A percentile compares a stretch with the other conserved stretches of the same genome.
Evolutionary conservation across 139 green algal species (phyloP).

Genomic region (Coccomyxa sp.): DNA sequence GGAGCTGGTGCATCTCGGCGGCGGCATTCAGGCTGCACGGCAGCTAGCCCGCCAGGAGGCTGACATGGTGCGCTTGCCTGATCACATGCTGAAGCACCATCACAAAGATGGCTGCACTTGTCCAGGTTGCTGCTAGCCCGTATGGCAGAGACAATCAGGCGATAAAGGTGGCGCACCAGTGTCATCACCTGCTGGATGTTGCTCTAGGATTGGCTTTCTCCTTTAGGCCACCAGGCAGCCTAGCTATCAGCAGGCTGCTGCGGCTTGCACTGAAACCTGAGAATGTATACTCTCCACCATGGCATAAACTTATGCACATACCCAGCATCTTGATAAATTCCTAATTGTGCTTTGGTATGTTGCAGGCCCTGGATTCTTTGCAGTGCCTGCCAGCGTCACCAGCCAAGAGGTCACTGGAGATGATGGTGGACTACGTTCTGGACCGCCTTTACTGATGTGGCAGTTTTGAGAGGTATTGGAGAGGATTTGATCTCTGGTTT

Average conservation of each 20-base stretch:
- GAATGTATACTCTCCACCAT: not conserved
- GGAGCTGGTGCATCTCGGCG: slow-evolving; percentile 68
- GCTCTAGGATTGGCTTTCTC: not conserved
- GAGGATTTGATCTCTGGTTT: no score
- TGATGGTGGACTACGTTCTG: slow-evolving; percentile 96
- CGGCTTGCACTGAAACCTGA: not conserved
- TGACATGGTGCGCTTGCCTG: slow-evolving; percentile 27
- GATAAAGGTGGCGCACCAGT: not conserved
- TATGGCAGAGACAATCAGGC: not conserved
- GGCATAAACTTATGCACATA: not conserved
- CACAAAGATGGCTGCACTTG: not conserved
- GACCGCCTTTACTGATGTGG: slow-evolving; percentile 79
- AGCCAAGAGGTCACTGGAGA: slow-evolving; percentile 72
- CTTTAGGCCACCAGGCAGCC: not conserved
- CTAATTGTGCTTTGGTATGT: not conserved
- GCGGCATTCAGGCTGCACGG: slow-evolving; percentile 54
- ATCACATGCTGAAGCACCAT: not conserved
- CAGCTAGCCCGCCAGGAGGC: slow-evolving; percentile 70
- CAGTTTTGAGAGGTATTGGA: not conserved
- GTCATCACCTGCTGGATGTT: not conserved
- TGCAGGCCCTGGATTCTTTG: slow-evolving; percentile 59
- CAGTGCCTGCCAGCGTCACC: slow-evolving; percentile 64
- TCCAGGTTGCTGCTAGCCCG: not conserved
- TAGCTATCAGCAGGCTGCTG: not conserved
- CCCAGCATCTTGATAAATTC: not conserved